Evolutionary conservation across 768 basidiomycete genomes (phyloP).

Genomic region (Leccinum truebloodii): DNA sequence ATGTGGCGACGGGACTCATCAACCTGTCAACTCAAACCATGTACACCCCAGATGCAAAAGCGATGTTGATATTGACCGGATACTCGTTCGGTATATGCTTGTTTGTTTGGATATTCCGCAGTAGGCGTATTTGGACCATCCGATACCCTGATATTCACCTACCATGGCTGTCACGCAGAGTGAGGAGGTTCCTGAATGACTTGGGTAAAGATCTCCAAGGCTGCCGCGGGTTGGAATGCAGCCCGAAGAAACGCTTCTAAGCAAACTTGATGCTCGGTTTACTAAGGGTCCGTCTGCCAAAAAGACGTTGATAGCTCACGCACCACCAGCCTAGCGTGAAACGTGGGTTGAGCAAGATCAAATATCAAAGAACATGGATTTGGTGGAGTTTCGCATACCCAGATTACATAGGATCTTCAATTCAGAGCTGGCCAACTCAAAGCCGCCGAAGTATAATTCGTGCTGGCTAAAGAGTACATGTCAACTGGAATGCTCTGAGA

Average conservation of each 20-base stretch:
- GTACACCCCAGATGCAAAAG: conserved; percentile 57
- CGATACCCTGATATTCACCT: not conserved
- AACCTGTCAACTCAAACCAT: conserved; percentile 83
- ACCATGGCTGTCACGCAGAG: conserved; percentile 37
- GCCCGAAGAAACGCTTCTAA: conserved; percentile 38
- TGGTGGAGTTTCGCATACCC: no score
- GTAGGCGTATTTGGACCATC: conserved; percentile 35
- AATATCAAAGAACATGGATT: no score
- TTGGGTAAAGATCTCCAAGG: conserved; percentile 61
- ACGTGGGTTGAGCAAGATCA: no score
- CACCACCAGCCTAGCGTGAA: no score
- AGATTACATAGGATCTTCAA: no score
- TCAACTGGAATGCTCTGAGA: no score
- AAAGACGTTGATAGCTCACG: no score
- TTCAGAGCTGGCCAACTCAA: no score
- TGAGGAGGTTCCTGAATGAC: conserved; percentile 55
- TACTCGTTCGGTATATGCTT: conserved; percentile 64
- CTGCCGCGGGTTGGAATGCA: conserved; percentile 59
- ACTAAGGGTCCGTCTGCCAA: no score
- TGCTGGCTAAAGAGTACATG: no score
- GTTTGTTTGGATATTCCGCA: conserved; percentile 59
- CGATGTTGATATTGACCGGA: conserved; percentile 59
- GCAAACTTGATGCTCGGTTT: not conserved
- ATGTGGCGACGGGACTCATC: conserved; percentile 80
- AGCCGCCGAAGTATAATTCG: no score